Percentiles rank a stretch among this genome's conserved stretches.
Evolutionary conservation across 306 rosid species (phyloP).

Genomic region (Oxytropis ochrocephala): DNA sequence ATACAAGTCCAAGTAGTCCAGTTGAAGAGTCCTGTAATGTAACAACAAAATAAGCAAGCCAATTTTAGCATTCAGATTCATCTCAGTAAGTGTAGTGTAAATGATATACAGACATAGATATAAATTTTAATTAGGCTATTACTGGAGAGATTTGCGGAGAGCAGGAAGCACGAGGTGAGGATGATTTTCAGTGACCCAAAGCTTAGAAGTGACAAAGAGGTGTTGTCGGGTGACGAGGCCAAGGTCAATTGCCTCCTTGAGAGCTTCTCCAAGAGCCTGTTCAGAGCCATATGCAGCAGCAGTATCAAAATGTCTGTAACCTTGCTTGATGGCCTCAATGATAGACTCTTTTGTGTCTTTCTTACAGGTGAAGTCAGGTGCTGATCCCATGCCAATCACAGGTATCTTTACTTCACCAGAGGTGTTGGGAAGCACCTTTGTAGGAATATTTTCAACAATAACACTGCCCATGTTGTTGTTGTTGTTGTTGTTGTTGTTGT

Average conservation of each 20-base stretch:
- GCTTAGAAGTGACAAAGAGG: slow-evolving; percentile 49
- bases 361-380: slow-evolving; percentile 39
- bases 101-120: not conserved
- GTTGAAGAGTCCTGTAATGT: slow-evolving; percentile 27
- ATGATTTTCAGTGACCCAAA: slow-evolving; percentile 39
- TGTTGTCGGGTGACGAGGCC: slow-evolving; percentile 32
- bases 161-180: slow-evolving; percentile 36
- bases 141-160: slow-evolving; percentile 33
- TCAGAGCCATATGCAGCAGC: slow-evolving; percentile 41
- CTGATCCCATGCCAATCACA: slow-evolving; percentile 42
- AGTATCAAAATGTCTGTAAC: slow-evolving; percentile 43
- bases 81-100: not conserved
- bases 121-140: not conserved
- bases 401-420: slow-evolving; percentile 5
- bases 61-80: not conserved
- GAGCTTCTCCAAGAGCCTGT: slow-evolving; percentile 35
- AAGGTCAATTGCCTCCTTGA: slow-evolving; percentile 27
- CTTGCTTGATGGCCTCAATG: slow-evolving; percentile 37
- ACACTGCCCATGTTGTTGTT: not conserved
- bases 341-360: slow-evolving; percentile 34
- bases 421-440: slow-evolving; percentile 3
- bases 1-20: slow-evolving; percentile 43
- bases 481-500: not conserved
- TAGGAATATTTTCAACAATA: slow-evolving; percentile 15
- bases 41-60: not conserved